phyloP scores from a whole-genome alignment of 2,329 filamentous ascomycete species.

The Beauveria varroae region DNA sequence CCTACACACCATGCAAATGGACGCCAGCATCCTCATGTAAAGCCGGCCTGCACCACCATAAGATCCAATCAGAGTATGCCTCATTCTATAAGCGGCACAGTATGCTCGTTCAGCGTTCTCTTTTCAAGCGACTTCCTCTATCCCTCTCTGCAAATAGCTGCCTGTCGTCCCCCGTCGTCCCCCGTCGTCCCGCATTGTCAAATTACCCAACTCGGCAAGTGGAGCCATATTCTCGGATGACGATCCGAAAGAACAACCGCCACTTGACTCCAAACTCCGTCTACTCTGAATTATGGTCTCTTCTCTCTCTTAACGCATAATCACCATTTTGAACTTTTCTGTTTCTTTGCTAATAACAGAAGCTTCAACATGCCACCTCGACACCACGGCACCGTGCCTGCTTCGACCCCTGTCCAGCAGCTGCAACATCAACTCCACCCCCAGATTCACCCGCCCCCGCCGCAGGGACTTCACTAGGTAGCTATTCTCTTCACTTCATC shows the following conservation, averaged over 20 bases:
- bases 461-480: too few species aligned
- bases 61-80: not conserved
- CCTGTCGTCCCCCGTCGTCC: not conserved
- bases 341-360: not conserved
- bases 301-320: not conserved
- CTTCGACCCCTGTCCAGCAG: slow-evolving; percentile 24
- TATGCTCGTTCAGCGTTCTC: too few species aligned
- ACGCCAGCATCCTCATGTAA: not conserved
- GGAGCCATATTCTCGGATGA: not conserved
- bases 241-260: not conserved
- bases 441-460: slow-evolving; percentile 24
- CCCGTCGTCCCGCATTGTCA: not conserved
- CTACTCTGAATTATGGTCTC: not conserved
- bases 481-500: too few species aligned
- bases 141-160: not conserved
- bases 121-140: too few species aligned
- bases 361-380: not conserved
- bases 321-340: not conserved
- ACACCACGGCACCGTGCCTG: slow-evolving; percentile 25
- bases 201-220: not conserved
- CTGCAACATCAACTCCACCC: slow-evolving; percentile 31
- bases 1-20: not conserved
- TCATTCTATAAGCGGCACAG: not conserved
- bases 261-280: not conserved
- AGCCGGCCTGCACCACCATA: not conserved